These are phyloP conservation scores for Auriscalpium vulgare DNA, from an alignment of 768 basidiomycete genomes.

Conservation along the genomic window DNA sequence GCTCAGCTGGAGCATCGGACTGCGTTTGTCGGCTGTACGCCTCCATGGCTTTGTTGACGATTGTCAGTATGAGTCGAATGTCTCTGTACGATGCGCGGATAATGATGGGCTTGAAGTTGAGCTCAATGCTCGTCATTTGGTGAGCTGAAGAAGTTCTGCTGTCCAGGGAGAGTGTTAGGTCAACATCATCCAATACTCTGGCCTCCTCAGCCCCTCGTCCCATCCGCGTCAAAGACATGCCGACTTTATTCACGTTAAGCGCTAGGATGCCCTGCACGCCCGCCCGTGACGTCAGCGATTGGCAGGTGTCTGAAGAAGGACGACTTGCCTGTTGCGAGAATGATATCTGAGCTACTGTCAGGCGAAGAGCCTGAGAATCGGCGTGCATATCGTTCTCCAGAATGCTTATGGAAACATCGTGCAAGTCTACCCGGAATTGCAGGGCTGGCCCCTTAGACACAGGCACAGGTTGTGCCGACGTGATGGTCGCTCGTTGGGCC, in stretches of 20 bases:
- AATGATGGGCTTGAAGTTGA: conserved; percentile 75
- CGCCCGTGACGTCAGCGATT: neutral
- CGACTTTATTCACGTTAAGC: conserved; percentile 69
- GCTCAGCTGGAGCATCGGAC: conserved; percentile 17
- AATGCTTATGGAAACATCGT: conserved; percentile 82
- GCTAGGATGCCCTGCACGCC: conserved; percentile 63
- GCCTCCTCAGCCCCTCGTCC: conserved; percentile 74
- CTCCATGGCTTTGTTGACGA: conserved; percentile 80
- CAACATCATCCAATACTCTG: conserved; percentile 88
- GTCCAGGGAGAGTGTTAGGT: conserved; percentile 82
- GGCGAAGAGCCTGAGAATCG: conserved; percentile 78
- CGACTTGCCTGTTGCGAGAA: conserved; percentile 78
- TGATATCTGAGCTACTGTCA: conserved; percentile 78
- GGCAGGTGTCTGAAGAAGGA: neutral
- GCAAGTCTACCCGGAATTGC: conserved; percentile 79
- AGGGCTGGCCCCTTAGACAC: conserved; percentile 18
- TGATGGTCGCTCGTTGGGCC: too few species aligned
- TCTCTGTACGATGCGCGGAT: conserved; percentile 95
- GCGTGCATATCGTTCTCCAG: conserved; percentile 76
- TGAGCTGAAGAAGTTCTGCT: conserved; percentile 63
- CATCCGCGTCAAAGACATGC: conserved; percentile 94
- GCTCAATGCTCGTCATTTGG: conserved; percentile 76
- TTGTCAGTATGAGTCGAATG: conserved; percentile 79
- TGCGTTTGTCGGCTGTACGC: conserved; percentile 44
- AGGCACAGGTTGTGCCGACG: conserved; percentile 5